phyloP scores from a whole-genome alignment of 441 rosid species.

The Populus hybrid region DNA sequence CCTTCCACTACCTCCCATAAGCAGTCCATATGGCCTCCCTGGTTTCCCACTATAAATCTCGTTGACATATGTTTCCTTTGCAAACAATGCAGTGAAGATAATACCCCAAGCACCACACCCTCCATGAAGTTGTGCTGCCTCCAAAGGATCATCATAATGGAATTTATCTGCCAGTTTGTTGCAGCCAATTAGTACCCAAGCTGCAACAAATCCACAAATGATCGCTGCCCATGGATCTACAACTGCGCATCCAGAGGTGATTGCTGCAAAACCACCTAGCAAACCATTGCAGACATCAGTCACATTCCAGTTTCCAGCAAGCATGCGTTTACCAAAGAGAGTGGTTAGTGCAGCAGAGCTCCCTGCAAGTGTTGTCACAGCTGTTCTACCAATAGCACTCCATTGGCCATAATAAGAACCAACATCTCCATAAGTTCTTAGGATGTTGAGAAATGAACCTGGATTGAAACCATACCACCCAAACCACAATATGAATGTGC shows the following conservation, averaged over 20 bases:
- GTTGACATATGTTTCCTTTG: conserved; percentile 32
- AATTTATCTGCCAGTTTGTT: conserved; percentile 32
- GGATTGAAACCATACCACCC: conserved; percentile 55
- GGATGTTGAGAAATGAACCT: conserved; percentile 41
- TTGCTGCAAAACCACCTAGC: conserved; percentile 38
- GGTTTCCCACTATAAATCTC: conserved; percentile 41
- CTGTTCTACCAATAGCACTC: conserved; percentile 52
- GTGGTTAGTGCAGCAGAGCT: conserved; percentile 47
- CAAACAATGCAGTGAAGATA: conserved; percentile 32
- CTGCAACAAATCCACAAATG: conserved; percentile 42
- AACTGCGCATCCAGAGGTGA: conserved; percentile 46
- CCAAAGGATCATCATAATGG: conserved; percentile 37
- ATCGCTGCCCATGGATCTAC: conserved; percentile 54
- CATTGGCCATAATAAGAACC: conserved; percentile 46
- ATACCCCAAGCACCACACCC: conserved; percentile 50
- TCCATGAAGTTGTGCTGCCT: conserved; percentile 45
- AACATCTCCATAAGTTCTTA: conserved; percentile 26
- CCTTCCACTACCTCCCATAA: conserved; percentile 54
- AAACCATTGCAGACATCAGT: conserved; percentile 47
- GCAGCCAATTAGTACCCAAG: conserved; percentile 39
- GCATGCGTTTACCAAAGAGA: conserved; percentile 39
- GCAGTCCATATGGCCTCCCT: conserved; percentile 39
- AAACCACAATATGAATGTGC: conserved; percentile 49
- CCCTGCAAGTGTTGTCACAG: conserved; percentile 48
- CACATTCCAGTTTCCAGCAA: conserved; percentile 44